phyloP scores from a whole-genome alignment of 2,329 filamentous ascomycete genomes.

The Plectosphaerella cucumerina region DNA sequence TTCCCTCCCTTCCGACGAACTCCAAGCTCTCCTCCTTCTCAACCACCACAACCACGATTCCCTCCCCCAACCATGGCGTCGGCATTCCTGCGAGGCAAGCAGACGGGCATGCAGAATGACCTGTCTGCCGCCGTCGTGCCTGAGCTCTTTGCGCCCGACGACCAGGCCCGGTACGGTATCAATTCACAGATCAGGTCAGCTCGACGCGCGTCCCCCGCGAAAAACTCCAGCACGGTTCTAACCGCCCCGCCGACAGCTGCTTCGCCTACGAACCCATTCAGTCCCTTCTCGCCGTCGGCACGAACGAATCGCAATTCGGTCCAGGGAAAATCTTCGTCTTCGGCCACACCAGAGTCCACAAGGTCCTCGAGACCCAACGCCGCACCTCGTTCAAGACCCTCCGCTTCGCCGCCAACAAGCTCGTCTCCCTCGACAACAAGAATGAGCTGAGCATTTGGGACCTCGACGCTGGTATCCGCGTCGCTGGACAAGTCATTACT shows the following conservation, averaged over 20 bases:
- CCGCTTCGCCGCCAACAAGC: constrained; percentile 81
- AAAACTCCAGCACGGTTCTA: neutral
- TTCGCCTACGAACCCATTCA: constrained; percentile 92
- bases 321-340: constrained; percentile 85
- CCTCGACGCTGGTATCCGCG: constrained; percentile 61
- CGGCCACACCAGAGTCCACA: constrained; percentile 76
- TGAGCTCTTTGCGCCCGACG: constrained; percentile 77
- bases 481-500: constrained; percentile 70
- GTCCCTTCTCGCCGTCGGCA: constrained; percentile 88
- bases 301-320: constrained; percentile 80
- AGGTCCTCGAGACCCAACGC: constrained; percentile 66
- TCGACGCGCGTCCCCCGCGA: constrained; percentile 9
- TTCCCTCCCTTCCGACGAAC: neutral
- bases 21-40: neutral
- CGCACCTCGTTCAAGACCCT: constrained; percentile 71
- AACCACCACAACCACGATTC: constrained; percentile 1
- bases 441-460: constrained; percentile 86
- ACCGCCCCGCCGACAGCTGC: constrained; percentile 47
- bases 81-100: constrained; percentile 84
- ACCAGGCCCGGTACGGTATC: constrained; percentile 79
- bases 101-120: constrained; percentile 88
- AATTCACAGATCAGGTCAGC: constrained; percentile 66
- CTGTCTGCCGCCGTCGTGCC: constrained; percentile 76
- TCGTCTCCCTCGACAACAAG: constrained; percentile 79
- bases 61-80: constrained; percentile 58